Evolutionary conservation across 306 rosid species (phyloP), one percentile per base, ranked within the genome.

Genomic region (Cicer yamashitae): DNA sequence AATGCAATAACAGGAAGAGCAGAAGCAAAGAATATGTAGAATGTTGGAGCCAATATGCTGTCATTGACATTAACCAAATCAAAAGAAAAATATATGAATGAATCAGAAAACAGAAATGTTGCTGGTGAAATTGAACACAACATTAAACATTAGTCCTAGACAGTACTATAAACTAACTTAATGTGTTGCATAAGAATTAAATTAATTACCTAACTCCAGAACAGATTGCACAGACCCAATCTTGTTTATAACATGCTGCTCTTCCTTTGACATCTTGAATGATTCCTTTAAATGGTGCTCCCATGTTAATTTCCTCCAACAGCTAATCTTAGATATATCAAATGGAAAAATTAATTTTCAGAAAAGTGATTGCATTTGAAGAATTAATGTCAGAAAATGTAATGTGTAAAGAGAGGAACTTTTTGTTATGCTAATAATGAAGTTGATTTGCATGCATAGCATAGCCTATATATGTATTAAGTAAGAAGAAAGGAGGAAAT

Each of bases 1-100:
- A 93, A 93, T 62, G 96, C 96, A 77, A 89, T 94, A 50, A 94
- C 97, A 11, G 97, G 96, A 25, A 91, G 94, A 43, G 96, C 97
- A 71, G 97, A 94, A 67, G 96, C 98, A 76, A 90, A 87, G 87
- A 91, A 94, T 57, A 92, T 90, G 79, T 94, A 94, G 80, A 89
- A 86, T 15, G 97, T 90, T 17, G 98, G 98, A 80, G 97, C 98
- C 81, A 91, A 85, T 65, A 90, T 85, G 79, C 96, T 90, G 86
- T 56, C 41, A 84, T 52, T n/a, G 20, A 30, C 2, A 38, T 66
- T 39, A 63, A 40, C 10, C 41, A 60, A 60, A 14, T 1, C 2
- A 63, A 5, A 57, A 45, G 5, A 30, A 30, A 30, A 30, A 30
- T 30, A 25, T 56, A 60, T 44, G 44, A 62, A 76, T 73, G 48